Percentiles rank a stretch among this genome's conserved stretches.
These are phyloP conservation scores for Glycyrrhiza uralensis DNA, from an alignment of 306 rosid genomes.

Conservation along the genomic window DNA sequence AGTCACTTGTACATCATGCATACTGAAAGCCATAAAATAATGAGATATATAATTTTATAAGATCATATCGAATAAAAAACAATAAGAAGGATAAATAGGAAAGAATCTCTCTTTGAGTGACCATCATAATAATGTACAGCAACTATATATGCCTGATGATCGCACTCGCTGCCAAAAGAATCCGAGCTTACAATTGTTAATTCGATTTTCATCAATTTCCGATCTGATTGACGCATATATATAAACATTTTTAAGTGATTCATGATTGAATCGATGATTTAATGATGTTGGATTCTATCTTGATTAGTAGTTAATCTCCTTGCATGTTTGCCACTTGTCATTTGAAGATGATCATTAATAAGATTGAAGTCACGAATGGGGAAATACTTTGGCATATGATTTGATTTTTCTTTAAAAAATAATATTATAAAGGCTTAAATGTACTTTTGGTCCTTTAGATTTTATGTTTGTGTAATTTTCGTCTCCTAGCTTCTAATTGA, in stretches of 20 bases:
- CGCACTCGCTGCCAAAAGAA: constrained; percentile 23
- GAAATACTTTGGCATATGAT: no score
- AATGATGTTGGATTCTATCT: background rate
- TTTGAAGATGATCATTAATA: background rate
- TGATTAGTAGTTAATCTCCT: constrained; percentile 26
- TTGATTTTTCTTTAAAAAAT: no score
- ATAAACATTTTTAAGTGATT: background rate
- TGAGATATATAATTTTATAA: background rate
- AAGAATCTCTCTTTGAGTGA: constrained; percentile 7
- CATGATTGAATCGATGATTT: constrained; percentile 7
- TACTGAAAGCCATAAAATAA: background rate
- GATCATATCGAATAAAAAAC: background rate
- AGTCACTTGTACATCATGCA: background rate
- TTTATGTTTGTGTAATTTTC: no score
- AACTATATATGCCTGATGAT: constrained; percentile 7
- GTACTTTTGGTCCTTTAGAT: no score
- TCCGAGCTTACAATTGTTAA: background rate
- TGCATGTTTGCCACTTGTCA: constrained; percentile 34
- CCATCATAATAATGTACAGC: constrained; percentile 14
- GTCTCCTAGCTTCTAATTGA: no score
- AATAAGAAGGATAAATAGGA: background rate
- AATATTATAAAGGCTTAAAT: no score
- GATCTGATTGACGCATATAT: constrained; percentile 21
- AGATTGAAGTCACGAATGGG: background rate
- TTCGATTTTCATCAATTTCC: constrained; percentile 19